Conservation (phyloP, 306 rosid species). For the Hippophae gyantsensis region DNA sequence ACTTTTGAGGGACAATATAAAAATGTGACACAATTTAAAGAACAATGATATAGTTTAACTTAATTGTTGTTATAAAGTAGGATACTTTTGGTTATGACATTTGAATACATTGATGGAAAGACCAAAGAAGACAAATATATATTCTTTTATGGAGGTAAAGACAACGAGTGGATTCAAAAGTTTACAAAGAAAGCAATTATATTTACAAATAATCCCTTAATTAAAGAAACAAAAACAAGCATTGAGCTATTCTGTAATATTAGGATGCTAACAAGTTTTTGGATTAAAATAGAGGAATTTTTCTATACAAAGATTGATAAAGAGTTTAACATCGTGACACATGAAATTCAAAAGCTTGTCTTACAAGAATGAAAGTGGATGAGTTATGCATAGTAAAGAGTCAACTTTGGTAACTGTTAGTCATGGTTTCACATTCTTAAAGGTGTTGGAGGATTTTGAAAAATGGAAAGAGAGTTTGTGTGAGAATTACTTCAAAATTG, state of each 20-base stretch:
- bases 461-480: conserved; percentile 24
- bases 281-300: conserved; percentile 34
- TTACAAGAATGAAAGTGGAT: conserved; percentile 44
- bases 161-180: conserved; percentile 44
- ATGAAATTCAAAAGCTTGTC: conserved; percentile 38
- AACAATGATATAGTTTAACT: no score
- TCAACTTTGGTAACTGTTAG: conserved; percentile 19
- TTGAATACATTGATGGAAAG: conserved; percentile 16
- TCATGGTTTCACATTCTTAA: conserved; percentile 22
- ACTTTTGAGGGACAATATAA: no score
- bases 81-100: background rate
- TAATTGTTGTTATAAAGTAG: background rate
- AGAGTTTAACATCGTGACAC: conserved; percentile 9
- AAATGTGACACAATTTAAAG: no score
- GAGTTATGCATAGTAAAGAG: conserved; percentile 33
- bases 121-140: conserved; percentile 37
- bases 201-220: conserved; percentile 25
- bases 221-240: conserved; percentile 34
- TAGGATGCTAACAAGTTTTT: conserved; percentile 26
- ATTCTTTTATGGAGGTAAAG: conserved; percentile 56
- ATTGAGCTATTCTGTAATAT: conserved; percentile 23
- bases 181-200: conserved; percentile 34
- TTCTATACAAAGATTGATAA: conserved; percentile 26
- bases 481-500: conserved; percentile 16
- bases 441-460: conserved; percentile 24